phyloP scores from a whole-genome alignment of 495 filamentous ascomycete genomes.

The Mytilinidion resinicola region DNA sequence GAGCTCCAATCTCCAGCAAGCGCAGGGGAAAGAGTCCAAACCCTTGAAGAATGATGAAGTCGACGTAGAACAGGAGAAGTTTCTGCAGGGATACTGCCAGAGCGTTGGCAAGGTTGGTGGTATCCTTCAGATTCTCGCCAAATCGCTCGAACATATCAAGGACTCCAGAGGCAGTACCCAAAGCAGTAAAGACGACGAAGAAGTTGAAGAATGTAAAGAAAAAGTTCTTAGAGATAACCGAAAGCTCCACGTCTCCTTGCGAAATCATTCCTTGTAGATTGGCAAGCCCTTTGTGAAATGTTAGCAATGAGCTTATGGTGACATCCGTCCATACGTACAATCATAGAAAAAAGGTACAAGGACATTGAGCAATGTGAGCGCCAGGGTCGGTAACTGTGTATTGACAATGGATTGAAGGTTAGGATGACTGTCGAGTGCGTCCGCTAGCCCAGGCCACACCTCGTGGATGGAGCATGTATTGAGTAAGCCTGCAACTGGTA shows the following conservation, averaged over 20 bases:
- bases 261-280: constrained; percentile 91
- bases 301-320: constrained; percentile 2
- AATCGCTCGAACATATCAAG: constrained; percentile 64
- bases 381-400: constrained; percentile 78
- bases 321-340: constrained; percentile 45
- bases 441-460: constrained; percentile 63
- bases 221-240: constrained; percentile 95
- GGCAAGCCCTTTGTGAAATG: constrained; percentile 53
- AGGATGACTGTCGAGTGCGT: constrained; percentile 58
- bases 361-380: constrained; percentile 78
- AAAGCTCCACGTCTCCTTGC: constrained; percentile 89
- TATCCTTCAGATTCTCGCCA: constrained; percentile 66
- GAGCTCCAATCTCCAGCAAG: constrained; percentile 81
- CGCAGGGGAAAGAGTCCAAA: constrained; percentile 89
- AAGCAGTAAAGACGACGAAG: constrained; percentile 88
- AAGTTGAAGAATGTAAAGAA: constrained; percentile 99
- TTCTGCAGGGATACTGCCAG: constrained; percentile 69
- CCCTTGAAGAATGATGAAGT: constrained; percentile 90
- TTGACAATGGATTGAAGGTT: constrained; percentile 70
- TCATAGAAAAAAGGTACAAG: constrained; percentile 92
- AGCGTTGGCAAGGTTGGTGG: constrained; percentile 65
- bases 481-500: constrained; percentile 70
- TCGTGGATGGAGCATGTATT: constrained; percentile 70
- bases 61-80: constrained; percentile 80
- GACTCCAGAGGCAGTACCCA: constrained; percentile 70